Evolutionary conservation across 306 rosid genomes (phyloP), one percentile per base, ranked within the genome.

Genomic region (Malus asiatica): DNA sequence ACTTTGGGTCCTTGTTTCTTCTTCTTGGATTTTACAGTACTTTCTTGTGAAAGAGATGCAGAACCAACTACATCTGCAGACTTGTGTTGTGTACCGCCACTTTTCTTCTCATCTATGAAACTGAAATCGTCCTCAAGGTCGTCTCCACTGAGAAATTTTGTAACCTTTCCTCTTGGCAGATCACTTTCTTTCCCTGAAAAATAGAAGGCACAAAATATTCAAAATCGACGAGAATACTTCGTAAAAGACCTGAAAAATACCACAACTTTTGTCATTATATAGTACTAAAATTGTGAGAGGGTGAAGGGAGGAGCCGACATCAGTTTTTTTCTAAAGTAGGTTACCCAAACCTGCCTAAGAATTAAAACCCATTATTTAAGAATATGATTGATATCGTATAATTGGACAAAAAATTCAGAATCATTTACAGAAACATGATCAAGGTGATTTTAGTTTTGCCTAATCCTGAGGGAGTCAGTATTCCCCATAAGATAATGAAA

Each of bases 101-200:
- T 1, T 70, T 62, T 38, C 79, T 62, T 45, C 77, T 86, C 88
- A 58, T 76, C 88, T 14, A 71, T 35, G 74, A 78, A 74, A 74
- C 46, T 59, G 90, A 95, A 95, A 76, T 95, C 97, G 68, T 95
- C 99, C 71, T 84, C 93, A 33, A 90, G 88, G 81, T 95, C 99
- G 35, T 95, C 99, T 4, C 99, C 97, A 1, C 99, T 92, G n/a
- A 72, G 27, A 62, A 88, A 81, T 76, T 75, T 92, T 67, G 89
- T 88, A 70, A 87, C 80, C 58, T 83, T 69, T 46, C 85, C 91
- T 30, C 79, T 79, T 11, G 92, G 87, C 66, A 78, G 79, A 74
- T 65, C 91, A 11, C 72, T 86, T 55, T 27, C 72, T 68, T 79
- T 80, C 57, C 81, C 97, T 90, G 89, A 32, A 83, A 79, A 77